Evolutionary conservation across 805 yeast species (phyloP), one percentile per base, ranked within the genome.

Genomic region (Yueomyces sinensis): DNA sequence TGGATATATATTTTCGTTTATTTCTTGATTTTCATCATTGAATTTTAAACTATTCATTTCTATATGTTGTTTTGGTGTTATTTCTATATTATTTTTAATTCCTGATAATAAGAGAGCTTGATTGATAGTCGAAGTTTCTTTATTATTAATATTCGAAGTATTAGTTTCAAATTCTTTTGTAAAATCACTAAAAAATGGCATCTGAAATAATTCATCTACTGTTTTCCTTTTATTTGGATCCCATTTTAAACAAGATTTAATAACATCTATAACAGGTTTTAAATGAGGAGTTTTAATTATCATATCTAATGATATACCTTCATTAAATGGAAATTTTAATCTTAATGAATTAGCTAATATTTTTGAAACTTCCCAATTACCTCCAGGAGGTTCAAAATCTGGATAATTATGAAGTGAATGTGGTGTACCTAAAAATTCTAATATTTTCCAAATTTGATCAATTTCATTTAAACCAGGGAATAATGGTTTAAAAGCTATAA

Each of bases 391-490:
- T 20, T 36, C 38, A 35, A 52, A 50, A 6, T 40, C 45, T 20
- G 24, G 24, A 20, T 7, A 20, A 7, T 20, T 11, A 7, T 7
- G 24, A 7, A 25, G 6, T 25, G 28, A 13, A 22, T 59, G 55
- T 0, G 97, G 97, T 5, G 80, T 68, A 0, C 97, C 96, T 32
- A 89, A 62, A 7, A 72, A 62, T 39, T 71, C 68, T 38, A 82
- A 54, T 6, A 82, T 76, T 49, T 66, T 71, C 69, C 74, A 69
- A 11, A 77, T 66, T 61, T 87, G 96, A 49, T 87, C 94, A 33
- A 76, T 47, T 49, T 82, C 91, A 50, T 76, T 70, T 13, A 66
- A 51, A 0, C 97, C 97, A 0, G 95, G 93, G 49, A 89, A 82
- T 24, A 87, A 61, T 1, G 97, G 95, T 27, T 65, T 52, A 45